A percentile compares a stretch with the other conserved stretches of the same genome.
Evolutionary conservation across 371 early-diverging fungal genomes (phyloP).

Genomic region (Synchytrium microbalum): DNA sequence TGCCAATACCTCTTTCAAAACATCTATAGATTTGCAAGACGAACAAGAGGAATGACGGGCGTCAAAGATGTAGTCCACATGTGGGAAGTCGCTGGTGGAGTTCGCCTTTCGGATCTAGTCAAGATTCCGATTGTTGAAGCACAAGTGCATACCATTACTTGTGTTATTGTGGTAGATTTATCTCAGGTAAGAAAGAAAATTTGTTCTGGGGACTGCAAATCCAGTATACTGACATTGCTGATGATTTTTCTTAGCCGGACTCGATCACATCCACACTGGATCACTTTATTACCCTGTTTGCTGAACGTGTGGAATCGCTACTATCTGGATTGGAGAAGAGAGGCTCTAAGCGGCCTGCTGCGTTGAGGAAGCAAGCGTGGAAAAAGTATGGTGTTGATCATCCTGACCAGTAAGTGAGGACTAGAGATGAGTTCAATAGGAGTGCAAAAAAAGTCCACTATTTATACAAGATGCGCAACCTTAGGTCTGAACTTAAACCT

Average conservation of each 20-base stretch:
- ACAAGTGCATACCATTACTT: constrained; percentile 35
- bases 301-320: constrained; percentile 18
- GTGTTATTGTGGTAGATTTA: constrained; percentile 35
- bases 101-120: constrained; percentile 27
- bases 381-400: constrained; percentile 36
- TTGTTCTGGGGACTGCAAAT: background rate
- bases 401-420: constrained; percentile 29
- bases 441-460: background rate
- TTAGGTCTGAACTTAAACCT: constrained; percentile 12
- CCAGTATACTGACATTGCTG: background rate
- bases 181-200: constrained; percentile 20
- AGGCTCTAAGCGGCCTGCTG: constrained; percentile 44
- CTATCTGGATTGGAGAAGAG: constrained; percentile 31
- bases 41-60: constrained; percentile 32
- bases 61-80: constrained; percentile 44
- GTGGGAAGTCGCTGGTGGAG: constrained; percentile 48
- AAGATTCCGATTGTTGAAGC: constrained; percentile 35
- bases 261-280: constrained; percentile 23
- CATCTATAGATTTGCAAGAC: constrained; percentile 31
- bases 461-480: background rate
- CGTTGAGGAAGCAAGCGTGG: constrained; percentile 20
- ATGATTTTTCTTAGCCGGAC: constrained; percentile 16
- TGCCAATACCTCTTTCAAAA: background rate
- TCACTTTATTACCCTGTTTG: constrained; percentile 22
- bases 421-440: constrained; percentile 1